Evolutionary conservation across 2,329 filamentous ascomycete genomes (phyloP), one percentile per base, ranked within the genome.

Genomic region (Diaporthe sp.): DNA sequence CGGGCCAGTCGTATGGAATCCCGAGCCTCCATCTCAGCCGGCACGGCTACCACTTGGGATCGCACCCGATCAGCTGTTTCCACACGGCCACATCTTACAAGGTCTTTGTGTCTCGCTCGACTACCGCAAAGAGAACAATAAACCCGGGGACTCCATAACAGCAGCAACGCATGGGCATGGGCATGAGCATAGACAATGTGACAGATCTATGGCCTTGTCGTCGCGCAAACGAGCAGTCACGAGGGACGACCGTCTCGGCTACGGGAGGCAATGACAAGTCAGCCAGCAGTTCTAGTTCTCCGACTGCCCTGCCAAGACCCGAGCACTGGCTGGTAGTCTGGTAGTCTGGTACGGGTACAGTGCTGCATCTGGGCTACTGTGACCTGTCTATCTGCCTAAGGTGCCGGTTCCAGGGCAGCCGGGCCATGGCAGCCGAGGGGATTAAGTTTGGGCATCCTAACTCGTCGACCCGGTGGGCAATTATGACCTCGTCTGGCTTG

Each of bases 11-110:
- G 72, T 25, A 10, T 66, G 51, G 37, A 42, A 58, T 44, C 35
- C 66, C 71, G 58, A 69, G 68, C 51, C 66, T 66, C 71, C 74
- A 66, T 61, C 74, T 61, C 56, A 30, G 51, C 58, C 59, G 65
- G 53, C 37, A 73, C 59, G 71, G 66, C 50, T 66, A 66, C 71
- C 35, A 70, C 66, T 70, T 73, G 63, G 73, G 47, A 65, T 65
- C 39, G 39, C 51, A 27, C 61, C 66, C 66, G 71, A 75, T 70
- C 65, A 68, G 63, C 44, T 66, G 61, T 66, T 66, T 66, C 61
- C 63, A 53, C 63, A 68, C 63, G 61, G 15, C 61, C 47, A 53
- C 63, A 68, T 68, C 39, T 51, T 27, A 39, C 63, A 53, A 61
- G 47, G 66, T 55, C 70, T 58, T 66, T 63, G 39, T 72, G 42